These are phyloP conservation scores for Saccharomycopsis vini DNA, from an alignment of 805 yeast species.

Conservation along the genomic window DNA sequence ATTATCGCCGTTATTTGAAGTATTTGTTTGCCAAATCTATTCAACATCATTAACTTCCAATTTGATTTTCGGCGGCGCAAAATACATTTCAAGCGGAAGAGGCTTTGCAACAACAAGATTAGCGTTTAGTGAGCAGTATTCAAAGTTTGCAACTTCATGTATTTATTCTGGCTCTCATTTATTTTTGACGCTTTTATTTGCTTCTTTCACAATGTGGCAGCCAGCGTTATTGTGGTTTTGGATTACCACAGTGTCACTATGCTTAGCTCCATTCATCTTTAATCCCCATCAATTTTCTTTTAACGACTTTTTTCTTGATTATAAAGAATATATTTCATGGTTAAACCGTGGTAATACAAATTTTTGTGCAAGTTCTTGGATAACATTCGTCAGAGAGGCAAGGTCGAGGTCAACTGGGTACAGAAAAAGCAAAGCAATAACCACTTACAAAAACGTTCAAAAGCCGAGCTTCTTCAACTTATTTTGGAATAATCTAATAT, in stretches of 20 bases:
- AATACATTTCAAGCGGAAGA: slow-evolving; percentile 80
- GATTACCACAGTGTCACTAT: slow-evolving; percentile 81
- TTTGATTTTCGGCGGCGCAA: slow-evolving; percentile 77
- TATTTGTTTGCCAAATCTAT: slow-evolving; percentile 72
- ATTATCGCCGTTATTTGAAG: slow-evolving; percentile 74
- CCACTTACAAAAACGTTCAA: slow-evolving; percentile 26
- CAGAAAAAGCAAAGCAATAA: slow-evolving; percentile 36
- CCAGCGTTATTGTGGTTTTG: slow-evolving; percentile 95
- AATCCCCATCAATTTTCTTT: slow-evolving; percentile 97
- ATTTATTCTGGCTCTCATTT: slow-evolving; percentile 80
- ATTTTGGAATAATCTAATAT: slow-evolving; percentile 61
- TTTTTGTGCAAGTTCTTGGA: slow-evolving; percentile 87
- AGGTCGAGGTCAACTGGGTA: slow-evolving; percentile 84
- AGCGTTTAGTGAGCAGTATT: slow-evolving; percentile 63
- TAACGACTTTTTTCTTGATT: slow-evolving; percentile 93
- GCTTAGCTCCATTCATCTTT: slow-evolving; percentile 88
- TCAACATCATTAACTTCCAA: slow-evolving; percentile 63
- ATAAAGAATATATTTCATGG: slow-evolving; percentile 89
- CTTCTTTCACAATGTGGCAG: slow-evolving; percentile 79
- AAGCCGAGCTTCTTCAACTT: slow-evolving; percentile 74
- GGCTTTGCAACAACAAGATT: slow-evolving; percentile 79
- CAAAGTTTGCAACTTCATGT: slow-evolving; percentile 74
- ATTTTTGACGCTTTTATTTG: slow-evolving; percentile 61
- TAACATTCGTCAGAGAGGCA: slow-evolving; percentile 71
- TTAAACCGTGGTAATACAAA: slow-evolving; percentile 83